Base-by-base conservation (phyloP, 768 basidiomycete species). In the Roridomyces roridus region DNA sequence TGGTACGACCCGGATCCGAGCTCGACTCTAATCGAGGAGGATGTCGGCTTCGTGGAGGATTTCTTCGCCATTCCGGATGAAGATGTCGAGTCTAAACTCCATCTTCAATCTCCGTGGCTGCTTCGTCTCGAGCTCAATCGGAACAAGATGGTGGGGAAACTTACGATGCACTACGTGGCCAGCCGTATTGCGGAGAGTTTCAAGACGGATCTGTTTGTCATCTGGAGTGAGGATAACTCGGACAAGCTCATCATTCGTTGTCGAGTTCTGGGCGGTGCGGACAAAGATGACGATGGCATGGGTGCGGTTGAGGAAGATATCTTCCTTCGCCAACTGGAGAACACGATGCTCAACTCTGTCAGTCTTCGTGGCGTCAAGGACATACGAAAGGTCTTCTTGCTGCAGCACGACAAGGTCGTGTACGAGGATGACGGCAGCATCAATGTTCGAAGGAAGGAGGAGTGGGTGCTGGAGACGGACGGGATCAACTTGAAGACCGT, bases 11-110 rank as follows among this genome's bases (percentile, higher is more conserved):
- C 97, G 0, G 88, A 96, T 68, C 90, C 94, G 17, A 86, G 81
- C 7, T 85, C 90, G 0, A 98, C 97, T 25, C 89, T 96, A 72
- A 97, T 99, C 71, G 95, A 96, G 63, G 97, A 98, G 64, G 97
- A 99, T 72, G 78, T 84, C 21, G 86, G 95, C 21, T 98, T 99
- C 69, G 97, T 99, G 53, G 94, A 97, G 67, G 95, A 95, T 0
- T 98, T 98, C 91, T 99, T 98, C 72, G 96, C 96, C 51, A 98
- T 98, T 69, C 97, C 97, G 6, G 97, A 98, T 65, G 95, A 98
- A 69, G 93, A 96, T 46, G 89, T 96, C 56, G 94, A 96, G 70
- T 82, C 85, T 18, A 96, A 96, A 68, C 77, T 97, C 3, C 89
- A 94, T 62, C 79, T 94, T 1, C 93, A 96, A 70, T 98, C 97